phyloP scores from a whole-genome alignment of 306 rosid genomes.

The Amphicarpaea edgeworthii region DNA sequence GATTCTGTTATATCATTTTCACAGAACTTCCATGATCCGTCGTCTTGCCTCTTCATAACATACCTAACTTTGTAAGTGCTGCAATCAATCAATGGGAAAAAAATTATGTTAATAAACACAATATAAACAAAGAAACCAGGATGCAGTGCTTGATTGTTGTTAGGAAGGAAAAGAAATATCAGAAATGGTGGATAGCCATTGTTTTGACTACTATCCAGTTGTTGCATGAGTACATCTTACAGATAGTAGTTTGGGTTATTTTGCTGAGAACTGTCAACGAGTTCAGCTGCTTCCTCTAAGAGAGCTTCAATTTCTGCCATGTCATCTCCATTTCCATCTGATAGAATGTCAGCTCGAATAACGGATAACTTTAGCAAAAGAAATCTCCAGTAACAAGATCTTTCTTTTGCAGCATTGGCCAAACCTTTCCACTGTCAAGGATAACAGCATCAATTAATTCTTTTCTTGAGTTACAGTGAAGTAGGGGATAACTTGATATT shows the following conservation, averaged over 20 bases:
- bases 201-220: conserved; percentile 17
- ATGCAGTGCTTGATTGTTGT: not conserved
- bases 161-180: not conserved
- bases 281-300: conserved; percentile 98
- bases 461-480: not conserved
- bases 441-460: conserved; percentile 39
- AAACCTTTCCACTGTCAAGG: conserved; percentile 82
- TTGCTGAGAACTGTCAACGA: conserved; percentile 70
- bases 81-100: conserved; percentile 51
- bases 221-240: conserved; percentile 51
- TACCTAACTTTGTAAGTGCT: conserved; percentile 88
- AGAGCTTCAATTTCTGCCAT: conserved; percentile 84
- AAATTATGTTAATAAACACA: not conserved
- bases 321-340: conserved; percentile 70
- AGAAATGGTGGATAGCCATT: not conserved
- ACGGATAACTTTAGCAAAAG: conserved; percentile 83
- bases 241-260: conserved; percentile 87
- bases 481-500: conserved; percentile 9
- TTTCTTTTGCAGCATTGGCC: conserved; percentile 86
- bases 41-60: conserved; percentile 75
- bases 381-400: conserved; percentile 90
- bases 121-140: conserved; percentile 3
- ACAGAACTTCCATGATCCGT: conserved; percentile 97
- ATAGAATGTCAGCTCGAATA: conserved; percentile 81
- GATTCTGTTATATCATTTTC: conserved; percentile 65